Conservation (phyloP, 805 yeast genomes). For the Starmerella potacharoeniae region DNA sequence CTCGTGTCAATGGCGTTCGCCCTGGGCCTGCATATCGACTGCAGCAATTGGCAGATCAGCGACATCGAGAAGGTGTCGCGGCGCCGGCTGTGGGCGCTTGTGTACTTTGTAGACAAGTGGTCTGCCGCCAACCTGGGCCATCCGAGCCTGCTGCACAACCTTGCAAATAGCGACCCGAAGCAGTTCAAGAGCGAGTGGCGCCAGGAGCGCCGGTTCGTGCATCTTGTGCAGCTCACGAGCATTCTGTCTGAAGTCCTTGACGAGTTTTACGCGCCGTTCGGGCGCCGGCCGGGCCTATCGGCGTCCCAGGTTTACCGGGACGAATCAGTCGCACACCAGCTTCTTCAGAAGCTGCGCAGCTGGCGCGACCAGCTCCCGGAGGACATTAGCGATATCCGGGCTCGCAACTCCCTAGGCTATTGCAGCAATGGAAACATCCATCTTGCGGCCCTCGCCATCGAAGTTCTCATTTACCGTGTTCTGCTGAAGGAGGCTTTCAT, state of each 20-base stretch:
- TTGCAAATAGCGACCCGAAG: neutral
- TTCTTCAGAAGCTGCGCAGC: constrained; percentile 15
- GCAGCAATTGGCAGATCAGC: constrained; percentile 29
- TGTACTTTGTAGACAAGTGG: constrained; percentile 32
- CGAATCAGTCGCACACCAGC: constrained; percentile 15
- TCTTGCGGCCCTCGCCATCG: constrained; percentile 25
- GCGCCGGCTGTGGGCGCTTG: constrained; percentile 28
- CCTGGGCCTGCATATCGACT: constrained; percentile 30
- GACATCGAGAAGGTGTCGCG: constrained; percentile 27
- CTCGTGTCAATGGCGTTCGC: constrained; percentile 26
- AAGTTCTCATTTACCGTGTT: constrained; percentile 24
- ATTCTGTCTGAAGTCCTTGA: constrained; percentile 24
- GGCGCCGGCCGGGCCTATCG: constrained; percentile 12
- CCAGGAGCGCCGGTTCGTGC: constrained; percentile 26
- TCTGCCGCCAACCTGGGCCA: constrained; percentile 27
- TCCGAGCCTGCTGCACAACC: constrained; percentile 21
- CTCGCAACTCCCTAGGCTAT: constrained; percentile 21
- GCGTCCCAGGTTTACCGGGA: constrained; percentile 10
- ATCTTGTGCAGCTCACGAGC: constrained; percentile 22
- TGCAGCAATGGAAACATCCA: constrained; percentile 28
- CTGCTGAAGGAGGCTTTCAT: constrained; percentile 23
- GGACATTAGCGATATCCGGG: constrained; percentile 24
- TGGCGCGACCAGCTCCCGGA: constrained; percentile 25
- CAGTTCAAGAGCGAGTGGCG: constrained; percentile 18
- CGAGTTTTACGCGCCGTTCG: constrained; percentile 20